Evolutionary conservation across 2,329 filamentous ascomycete genomes (phyloP).

Genomic region (Teratosphaeriaceae sp.): DNA sequence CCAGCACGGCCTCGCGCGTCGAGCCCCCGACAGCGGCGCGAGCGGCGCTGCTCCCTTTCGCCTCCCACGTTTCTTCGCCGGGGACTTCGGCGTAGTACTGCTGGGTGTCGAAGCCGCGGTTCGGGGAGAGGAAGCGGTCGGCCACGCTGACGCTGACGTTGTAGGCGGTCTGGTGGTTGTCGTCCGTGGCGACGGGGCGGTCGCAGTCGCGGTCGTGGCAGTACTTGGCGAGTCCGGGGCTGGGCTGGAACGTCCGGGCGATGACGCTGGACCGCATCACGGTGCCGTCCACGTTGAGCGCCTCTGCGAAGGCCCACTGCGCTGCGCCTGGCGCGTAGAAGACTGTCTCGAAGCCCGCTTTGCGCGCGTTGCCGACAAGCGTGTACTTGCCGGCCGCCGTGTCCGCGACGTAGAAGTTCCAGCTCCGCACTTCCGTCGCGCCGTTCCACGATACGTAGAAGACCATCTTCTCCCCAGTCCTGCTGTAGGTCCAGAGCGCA

Average conservation of each 20-base stretch:
- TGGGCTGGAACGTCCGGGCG: conserved; percentile 30
- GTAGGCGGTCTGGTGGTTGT: conserved; percentile 17
- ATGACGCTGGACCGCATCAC: conserved; percentile 13
- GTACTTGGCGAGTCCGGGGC: conserved; percentile 19
- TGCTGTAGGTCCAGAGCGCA: conserved; percentile 31
- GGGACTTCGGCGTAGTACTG: conserved; percentile 22
- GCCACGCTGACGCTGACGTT: conserved; percentile 17
- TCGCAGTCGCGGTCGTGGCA: conserved; percentile 31
- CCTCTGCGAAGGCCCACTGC: conserved; percentile 29
- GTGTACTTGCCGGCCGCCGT: conserved; percentile 30
- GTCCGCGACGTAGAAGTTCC: conserved; percentile 45
- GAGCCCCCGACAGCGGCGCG: not conserved
- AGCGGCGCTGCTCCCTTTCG: not conserved
- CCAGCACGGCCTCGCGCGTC: not conserved
- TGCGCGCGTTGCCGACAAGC: conserved; percentile 33
- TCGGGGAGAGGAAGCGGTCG: conserved; percentile 21
- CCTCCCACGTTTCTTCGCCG: not conserved
- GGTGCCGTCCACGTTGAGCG: conserved; percentile 25
- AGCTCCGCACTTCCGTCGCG: conserved; percentile 41
- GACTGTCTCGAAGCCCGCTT: conserved; percentile 40
- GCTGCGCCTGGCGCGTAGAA: conserved; percentile 18
- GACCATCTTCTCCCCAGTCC: conserved; percentile 27
- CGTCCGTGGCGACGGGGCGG: conserved; percentile 14
- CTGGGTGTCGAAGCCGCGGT: conserved; percentile 28
- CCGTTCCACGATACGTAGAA: conserved; percentile 52